Evolutionary conservation across 805 yeast species (phyloP).

Genomic region (Tetrapisispora arboricola): DNA sequence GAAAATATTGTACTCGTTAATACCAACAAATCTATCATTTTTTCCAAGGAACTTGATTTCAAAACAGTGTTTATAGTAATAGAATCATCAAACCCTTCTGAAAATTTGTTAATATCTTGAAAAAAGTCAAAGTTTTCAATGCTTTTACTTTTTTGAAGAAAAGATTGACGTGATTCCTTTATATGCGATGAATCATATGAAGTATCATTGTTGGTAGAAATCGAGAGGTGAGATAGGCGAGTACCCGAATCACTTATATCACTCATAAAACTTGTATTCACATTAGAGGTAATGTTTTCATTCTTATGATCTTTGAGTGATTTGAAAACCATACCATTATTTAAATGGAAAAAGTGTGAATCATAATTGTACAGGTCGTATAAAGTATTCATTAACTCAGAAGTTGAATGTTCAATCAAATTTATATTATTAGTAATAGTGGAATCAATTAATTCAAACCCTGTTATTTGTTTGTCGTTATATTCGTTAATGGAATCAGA

Average conservation of each 20-base stretch:
- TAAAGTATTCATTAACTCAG: conserved; percentile 39
- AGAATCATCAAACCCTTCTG: conserved; percentile 29
- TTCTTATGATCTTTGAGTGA: conserved; percentile 30
- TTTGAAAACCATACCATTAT: conserved; percentile 50
- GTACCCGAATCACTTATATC: conserved; percentile 38
- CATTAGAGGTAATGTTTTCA: not conserved
- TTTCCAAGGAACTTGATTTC: conserved; percentile 64
- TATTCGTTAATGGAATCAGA: not conserved
- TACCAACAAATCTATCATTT: conserved; percentile 69
- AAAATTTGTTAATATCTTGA: conserved; percentile 21
- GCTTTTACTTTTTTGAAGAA: conserved; percentile 16
- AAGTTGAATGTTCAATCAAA: conserved; percentile 32
- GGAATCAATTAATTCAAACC: conserved; percentile 36
- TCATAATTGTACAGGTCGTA: conserved; percentile 58
- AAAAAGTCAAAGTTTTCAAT: conserved; percentile 25
- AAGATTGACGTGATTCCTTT: conserved; percentile 19
- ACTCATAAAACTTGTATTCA: conserved; percentile 36
- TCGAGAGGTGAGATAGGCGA: conserved; percentile 32
- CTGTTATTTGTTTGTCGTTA: conserved; percentile 31
- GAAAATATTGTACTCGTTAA: conserved; percentile 55
- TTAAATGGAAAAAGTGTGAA: conserved; percentile 45
- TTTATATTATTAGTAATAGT: conserved; percentile 17
- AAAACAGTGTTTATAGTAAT: conserved; percentile 38
- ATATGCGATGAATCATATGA: not conserved
- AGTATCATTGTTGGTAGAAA: conserved; percentile 2